A percentile compares a stretch with the other conserved stretches of the same genome.
Conservation (phyloP, 2,329 filamentous ascomycete genomes). For the Cladosporium phlei region DNA sequence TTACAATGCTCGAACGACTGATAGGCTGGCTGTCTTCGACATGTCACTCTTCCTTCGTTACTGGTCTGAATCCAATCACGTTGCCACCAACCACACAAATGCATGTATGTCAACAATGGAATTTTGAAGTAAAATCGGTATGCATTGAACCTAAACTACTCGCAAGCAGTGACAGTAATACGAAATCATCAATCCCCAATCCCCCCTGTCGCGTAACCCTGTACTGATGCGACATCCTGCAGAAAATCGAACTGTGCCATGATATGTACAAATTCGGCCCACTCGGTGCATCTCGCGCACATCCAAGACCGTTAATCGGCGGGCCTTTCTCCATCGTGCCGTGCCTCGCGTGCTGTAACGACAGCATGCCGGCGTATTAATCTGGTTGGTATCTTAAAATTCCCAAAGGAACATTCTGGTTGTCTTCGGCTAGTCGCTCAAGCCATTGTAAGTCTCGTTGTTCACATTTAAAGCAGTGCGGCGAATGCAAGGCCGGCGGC, state of each 20-base stretch:
- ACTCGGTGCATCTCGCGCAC: background rate
- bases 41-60: too few relatives aligned
- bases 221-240: background rate
- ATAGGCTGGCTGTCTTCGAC: too few relatives aligned
- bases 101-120: too few relatives aligned
- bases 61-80: too few relatives aligned
- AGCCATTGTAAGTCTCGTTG: too few relatives aligned
- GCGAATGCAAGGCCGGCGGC: constrained; percentile 9
- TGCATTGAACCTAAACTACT: constrained; percentile 7
- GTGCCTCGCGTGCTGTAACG: background rate
- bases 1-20: too few relatives aligned
- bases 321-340: background rate
- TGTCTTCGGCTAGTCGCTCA: too few relatives aligned
- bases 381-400: background rate
- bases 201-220: constrained; percentile 2
- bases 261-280: constrained; percentile 11
- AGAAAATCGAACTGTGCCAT: background rate
- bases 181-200: constrained; percentile 3
- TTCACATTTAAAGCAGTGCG: constrained; percentile 2
- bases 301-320: background rate
- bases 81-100: too few relatives aligned
- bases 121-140: background rate
- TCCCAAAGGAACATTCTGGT: too few relatives aligned
- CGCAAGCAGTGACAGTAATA: constrained; percentile 8
- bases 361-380: background rate